Percentiles rank a stretch among this genome's conserved stretches.
Evolutionary conservation across 2,329 filamentous ascomycete genomes (phyloP).

Genomic region (Seiridium unicorne): DNA sequence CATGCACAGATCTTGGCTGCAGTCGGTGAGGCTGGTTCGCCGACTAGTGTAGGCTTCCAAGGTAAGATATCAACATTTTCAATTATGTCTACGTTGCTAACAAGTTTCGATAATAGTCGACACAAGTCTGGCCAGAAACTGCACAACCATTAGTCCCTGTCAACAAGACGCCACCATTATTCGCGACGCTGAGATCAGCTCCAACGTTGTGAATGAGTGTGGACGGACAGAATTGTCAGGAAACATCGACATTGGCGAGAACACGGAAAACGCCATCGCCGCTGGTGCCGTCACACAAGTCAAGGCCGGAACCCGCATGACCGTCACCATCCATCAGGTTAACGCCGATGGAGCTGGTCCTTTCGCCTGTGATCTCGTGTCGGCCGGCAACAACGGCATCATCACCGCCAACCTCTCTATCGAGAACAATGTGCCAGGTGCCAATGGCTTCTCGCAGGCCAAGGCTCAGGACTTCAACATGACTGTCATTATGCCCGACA

Average conservation of each 20-base stretch:
- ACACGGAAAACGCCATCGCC: constrained; percentile 50
- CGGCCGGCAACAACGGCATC: constrained; percentile 40
- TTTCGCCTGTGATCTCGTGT: constrained; percentile 52
- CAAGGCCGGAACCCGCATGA: constrained; percentile 40
- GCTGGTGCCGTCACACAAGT: constrained; percentile 48
- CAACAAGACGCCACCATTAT: constrained; percentile 66
- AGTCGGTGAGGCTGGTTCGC: constrained; percentile 43
- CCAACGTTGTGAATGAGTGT: constrained; percentile 57
- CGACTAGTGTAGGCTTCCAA: constrained; percentile 47
- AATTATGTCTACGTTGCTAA: not conserved
- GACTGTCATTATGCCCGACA: constrained; percentile 49
- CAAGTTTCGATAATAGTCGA: constrained; percentile 38
- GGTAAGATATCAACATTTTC: constrained; percentile 25
- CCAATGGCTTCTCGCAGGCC: constrained; percentile 55
- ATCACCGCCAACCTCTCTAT: constrained; percentile 49
- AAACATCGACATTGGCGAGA: constrained; percentile 60
- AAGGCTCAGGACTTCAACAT: constrained; percentile 57
- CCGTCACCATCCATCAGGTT: constrained; percentile 51
- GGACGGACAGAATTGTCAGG: constrained; percentile 60
- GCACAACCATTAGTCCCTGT: constrained; percentile 63
- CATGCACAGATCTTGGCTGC: constrained; percentile 48
- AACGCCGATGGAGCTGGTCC: constrained; percentile 55
- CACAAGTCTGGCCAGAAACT: constrained; percentile 56
- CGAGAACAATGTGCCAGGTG: constrained; percentile 57
- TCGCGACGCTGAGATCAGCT: constrained; percentile 51